phyloP scores from a whole-genome alignment of 208 protist genomes.

The Crithidia expoeki region DNA sequence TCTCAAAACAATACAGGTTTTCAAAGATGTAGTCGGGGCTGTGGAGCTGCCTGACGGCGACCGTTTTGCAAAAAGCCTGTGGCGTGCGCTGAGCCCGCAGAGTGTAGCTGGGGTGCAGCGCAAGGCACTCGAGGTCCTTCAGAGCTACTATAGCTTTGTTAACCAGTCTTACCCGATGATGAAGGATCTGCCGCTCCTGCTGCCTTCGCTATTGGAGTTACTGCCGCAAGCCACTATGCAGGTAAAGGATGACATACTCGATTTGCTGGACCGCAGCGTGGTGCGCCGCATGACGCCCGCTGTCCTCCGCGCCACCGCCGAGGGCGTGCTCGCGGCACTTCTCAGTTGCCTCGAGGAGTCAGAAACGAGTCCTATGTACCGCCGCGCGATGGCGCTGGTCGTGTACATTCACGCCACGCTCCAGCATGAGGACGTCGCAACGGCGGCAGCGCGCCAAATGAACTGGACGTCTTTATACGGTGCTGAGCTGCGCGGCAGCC shows the following conservation, averaged over 20 bases:
- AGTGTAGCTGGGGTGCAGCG: constrained; percentile 73
- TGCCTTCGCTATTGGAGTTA: constrained; percentile 29
- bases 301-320: constrained; percentile 34
- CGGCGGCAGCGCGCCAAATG: not conserved
- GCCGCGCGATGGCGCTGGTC: constrained; percentile 45
- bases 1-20: constrained; percentile 16
- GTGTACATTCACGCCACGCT: constrained; percentile 29
- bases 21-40: constrained; percentile 30
- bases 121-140: constrained; percentile 65
- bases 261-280: constrained; percentile 21
- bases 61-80: constrained; percentile 46
- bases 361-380: constrained; percentile 57
- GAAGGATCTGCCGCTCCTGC: constrained; percentile 20
- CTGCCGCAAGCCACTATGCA: constrained; percentile 38
- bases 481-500: constrained; percentile 25
- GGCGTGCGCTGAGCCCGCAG: constrained; percentile 48
- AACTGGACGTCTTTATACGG: not conserved
- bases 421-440: constrained; percentile 7
- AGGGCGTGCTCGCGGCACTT: constrained; percentile 48
- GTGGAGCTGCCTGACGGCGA: constrained; percentile 42
- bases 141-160: constrained; percentile 30
- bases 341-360: constrained; percentile 63
- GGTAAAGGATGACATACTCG: constrained; percentile 27
- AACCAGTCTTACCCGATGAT: constrained; percentile 33
- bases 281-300: constrained; percentile 28